Evolutionary conservation across 2,329 filamentous ascomycete genomes (phyloP).

Genomic region (Alternaria brassicicola): DNA sequence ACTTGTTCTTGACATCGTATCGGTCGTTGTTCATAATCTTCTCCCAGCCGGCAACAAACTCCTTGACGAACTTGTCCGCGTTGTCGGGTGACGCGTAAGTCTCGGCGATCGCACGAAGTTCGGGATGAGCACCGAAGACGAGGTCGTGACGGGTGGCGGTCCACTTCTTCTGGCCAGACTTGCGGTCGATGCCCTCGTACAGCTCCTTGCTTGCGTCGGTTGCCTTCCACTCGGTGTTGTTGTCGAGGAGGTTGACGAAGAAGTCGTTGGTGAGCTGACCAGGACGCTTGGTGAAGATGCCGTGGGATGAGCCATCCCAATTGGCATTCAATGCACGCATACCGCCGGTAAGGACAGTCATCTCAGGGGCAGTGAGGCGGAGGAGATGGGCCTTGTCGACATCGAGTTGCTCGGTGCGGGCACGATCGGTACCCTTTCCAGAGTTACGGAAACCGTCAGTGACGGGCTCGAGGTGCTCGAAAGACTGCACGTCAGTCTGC

Average conservation of each 20-base stretch:
- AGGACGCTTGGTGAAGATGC: conserved; percentile 71
- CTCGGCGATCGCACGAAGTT: conserved; percentile 73
- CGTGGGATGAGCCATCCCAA: conserved; percentile 70
- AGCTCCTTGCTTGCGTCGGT: conserved; percentile 58
- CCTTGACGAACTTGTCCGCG: conserved; percentile 69
- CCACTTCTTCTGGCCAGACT: conserved; percentile 71
- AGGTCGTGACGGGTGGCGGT: conserved; percentile 71
- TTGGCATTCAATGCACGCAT: conserved; percentile 73
- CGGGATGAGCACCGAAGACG: conserved; percentile 74
- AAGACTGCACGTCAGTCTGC: conserved; percentile 70
- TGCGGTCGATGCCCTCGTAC: conserved; percentile 69
- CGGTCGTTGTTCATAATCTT: conserved; percentile 79
- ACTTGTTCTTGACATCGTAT: conserved; percentile 60
- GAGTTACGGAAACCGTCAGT: conserved; percentile 85
- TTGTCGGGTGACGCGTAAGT: conserved; percentile 69
- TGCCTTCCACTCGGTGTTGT: conserved; percentile 68
- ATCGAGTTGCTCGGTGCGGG: conserved; percentile 70
- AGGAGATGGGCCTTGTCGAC: conserved; percentile 75
- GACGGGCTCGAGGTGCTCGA: conserved; percentile 69
- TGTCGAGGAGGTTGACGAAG: conserved; percentile 79
- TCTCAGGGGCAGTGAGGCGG: conserved; percentile 71
- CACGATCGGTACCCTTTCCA: conserved; percentile 65
- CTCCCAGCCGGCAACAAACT: conserved; percentile 73
- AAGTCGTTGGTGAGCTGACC: conserved; percentile 79
- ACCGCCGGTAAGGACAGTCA: conserved; percentile 74